Base-by-base conservation (phyloP, 2,329 filamentous ascomycete species). In the Fusarium tjaetaba region DNA sequence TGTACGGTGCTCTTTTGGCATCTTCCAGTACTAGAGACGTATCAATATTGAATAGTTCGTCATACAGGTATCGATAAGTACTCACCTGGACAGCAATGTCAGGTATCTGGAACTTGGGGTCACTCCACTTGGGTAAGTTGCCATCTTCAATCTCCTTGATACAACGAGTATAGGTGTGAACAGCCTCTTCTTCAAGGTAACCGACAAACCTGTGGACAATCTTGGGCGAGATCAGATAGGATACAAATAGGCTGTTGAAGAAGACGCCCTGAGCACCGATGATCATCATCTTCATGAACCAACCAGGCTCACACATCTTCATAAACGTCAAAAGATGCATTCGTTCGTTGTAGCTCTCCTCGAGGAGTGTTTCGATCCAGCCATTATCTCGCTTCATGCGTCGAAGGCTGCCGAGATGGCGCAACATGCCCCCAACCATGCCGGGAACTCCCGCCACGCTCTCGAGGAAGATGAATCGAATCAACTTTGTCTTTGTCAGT, bases 111-210 rank as follows among this genome's bases (percentile, higher is more conserved):
- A 97, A 91, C 13, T 91, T 88, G 3, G 85, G 83, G 69, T 90
- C 87, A 32, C 89, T 86, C 95, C 96, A 99, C 76, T 90, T 90
- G 2, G 95, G 95, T 20, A 98, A 85, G 66, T 90, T 89, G n/a
- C 96, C 96, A 6, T 88, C 87, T 66, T 98, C 95, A 30, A 99
- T 89, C 79, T 98, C 96, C 74, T 91, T 87, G 77, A 98, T 93
- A 69, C 94, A 94, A 56, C 95, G 91, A 1, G 94, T 96, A 85
- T 99, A 99, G 0, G 96, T 99, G 79, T 97, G 89, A 4, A 98
- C 96, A 14, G 96, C 96, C 83, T 99, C 96, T 82, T 99, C 96
- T 83, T 99, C 96, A 18, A 99, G 90, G 78, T 98, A 98, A 4
- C 95, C 96, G 60, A 98, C 95, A 82, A 99, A 98, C 49, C 96